phyloP scores from a whole-genome alignment of 2,329 filamentous ascomycete genomes.

The Corinectria fuckeliana region DNA sequence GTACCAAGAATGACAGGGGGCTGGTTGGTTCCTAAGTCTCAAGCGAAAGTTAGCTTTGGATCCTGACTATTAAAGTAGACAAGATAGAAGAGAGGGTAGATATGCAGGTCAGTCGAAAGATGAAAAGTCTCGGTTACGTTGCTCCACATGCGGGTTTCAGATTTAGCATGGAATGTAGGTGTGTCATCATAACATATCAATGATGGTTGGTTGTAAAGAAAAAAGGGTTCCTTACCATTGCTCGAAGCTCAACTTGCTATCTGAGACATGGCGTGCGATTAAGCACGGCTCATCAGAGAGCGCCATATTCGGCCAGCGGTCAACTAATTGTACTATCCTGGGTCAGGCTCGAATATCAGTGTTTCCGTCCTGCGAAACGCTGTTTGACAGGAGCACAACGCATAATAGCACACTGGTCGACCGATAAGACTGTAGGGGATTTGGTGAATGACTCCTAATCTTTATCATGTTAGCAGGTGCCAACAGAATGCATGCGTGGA shows the following conservation, averaged over 20 bases:
- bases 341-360: conserved; percentile 2
- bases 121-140: conserved; percentile 76
- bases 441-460: conserved; percentile 9
- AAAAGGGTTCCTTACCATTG: conserved; percentile 38
- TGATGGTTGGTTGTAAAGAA: conserved; percentile 26
- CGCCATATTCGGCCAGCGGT: background rate
- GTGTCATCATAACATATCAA: conserved; percentile 66
- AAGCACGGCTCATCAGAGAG: background rate
- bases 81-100: conserved; percentile 33
- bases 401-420: conserved; percentile 44
- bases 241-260: background rate
- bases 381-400: too few relatives aligned
- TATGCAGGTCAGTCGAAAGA: conserved; percentile 75
- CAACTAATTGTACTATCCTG: conserved; percentile 12
- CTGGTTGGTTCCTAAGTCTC: conserved; percentile 27
- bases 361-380: too few relatives aligned
- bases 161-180: conserved; percentile 79
- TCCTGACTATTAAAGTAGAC: conserved; percentile 20
- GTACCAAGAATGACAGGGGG: conserved; percentile 53
- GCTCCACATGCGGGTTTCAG: conserved; percentile 72
- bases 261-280: background rate
- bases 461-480: conserved; percentile 31
- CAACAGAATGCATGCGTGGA: conserved; percentile 2
- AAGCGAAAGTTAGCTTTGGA: conserved; percentile 34
- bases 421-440: background rate